Conservation (phyloP, 2,329 filamentous ascomycete species). For the Teratosphaeria gauchensis region DNA sequence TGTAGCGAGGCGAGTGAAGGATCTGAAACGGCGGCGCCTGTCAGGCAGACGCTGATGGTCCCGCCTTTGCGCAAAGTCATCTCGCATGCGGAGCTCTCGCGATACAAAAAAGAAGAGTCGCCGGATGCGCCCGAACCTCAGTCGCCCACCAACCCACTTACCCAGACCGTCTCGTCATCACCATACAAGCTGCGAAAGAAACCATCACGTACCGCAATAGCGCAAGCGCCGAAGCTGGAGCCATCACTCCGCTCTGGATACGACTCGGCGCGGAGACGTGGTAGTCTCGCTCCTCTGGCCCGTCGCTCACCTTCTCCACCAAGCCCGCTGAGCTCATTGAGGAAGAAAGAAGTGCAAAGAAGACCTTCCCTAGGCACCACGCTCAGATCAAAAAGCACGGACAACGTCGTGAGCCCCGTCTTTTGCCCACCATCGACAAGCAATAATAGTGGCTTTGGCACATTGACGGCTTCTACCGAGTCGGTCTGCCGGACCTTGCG, state of each 20-base stretch:
- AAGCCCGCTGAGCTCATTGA: constrained; percentile 11
- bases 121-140: constrained; percentile 23
- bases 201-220: constrained; percentile 43
- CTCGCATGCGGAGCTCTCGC: constrained; percentile 76
- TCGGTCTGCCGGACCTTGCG: constrained; percentile 48
- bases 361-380: constrained; percentile 43
- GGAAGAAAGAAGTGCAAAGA: constrained; percentile 18
- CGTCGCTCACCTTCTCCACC: constrained; percentile 36
- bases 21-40: background rate
- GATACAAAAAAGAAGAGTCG: constrained; percentile 51
- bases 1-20: background rate
- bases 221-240: constrained; percentile 35
- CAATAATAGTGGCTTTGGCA: constrained; percentile 33
- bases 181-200: constrained; percentile 46
- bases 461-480: constrained; percentile 45
- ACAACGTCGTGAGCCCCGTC: constrained; percentile 19
- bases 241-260: constrained; percentile 24
- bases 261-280: constrained; percentile 11
- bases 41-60: constrained; percentile 40
- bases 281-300: constrained; percentile 12
- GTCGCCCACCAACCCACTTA: constrained; percentile 29
- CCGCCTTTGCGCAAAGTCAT: constrained; percentile 77
- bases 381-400: constrained; percentile 35
- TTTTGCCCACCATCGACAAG: constrained; percentile 5
- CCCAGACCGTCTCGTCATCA: constrained; percentile 29